A percentile compares a stretch with the other conserved stretches of the same genome.
Conservation (phyloP, 495 filamentous ascomycete genomes). For the Aspergillus cristatus region DNA sequence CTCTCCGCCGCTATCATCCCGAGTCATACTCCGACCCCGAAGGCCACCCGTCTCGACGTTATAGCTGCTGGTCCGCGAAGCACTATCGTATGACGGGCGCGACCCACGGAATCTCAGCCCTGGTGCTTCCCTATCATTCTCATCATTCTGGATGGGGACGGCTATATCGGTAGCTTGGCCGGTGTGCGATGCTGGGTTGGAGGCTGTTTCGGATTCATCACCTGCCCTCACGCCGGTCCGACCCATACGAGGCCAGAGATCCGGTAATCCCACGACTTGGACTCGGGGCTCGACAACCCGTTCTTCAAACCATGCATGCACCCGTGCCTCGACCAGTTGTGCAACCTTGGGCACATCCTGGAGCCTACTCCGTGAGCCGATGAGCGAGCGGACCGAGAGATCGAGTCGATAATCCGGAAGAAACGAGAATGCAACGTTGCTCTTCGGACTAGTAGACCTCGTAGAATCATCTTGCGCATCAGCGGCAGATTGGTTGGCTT, state of each 20-base stretch:
- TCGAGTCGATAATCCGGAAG: constrained; percentile 93
- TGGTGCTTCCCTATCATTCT: constrained; percentile 17
- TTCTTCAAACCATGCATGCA: constrained; percentile 97
- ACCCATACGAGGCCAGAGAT: constrained; percentile 80
- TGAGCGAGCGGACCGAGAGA: constrained; percentile 77
- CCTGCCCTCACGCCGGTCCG: constrained; percentile 35
- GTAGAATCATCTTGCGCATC: constrained; percentile 9
- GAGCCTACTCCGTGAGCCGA: constrained; percentile 81
- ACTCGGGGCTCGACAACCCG: constrained; percentile 91
- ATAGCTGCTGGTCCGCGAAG: constrained; percentile 30
- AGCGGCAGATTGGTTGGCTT: constrained; percentile 6
- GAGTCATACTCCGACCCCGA: constrained; percentile 24
- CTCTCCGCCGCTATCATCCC: constrained; percentile 23
- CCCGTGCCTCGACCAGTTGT: constrained; percentile 79
- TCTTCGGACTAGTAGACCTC: constrained; percentile 43
- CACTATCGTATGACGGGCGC: constrained; percentile 23
- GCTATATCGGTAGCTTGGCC: constrained; percentile 22
- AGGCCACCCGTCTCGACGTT: constrained; percentile 29
- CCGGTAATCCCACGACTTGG: constrained; percentile 88
- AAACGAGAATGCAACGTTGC: constrained; percentile 89
- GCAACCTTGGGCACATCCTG: constrained; percentile 98
- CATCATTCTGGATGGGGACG: constrained; percentile 16
- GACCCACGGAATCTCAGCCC: constrained; percentile 30
- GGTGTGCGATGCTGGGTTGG: constrained; percentile 28
- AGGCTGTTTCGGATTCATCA: constrained; percentile 35